Conservation (phyloP, 176 grass and related monocot species). For the Oryza punctata region DNA sequence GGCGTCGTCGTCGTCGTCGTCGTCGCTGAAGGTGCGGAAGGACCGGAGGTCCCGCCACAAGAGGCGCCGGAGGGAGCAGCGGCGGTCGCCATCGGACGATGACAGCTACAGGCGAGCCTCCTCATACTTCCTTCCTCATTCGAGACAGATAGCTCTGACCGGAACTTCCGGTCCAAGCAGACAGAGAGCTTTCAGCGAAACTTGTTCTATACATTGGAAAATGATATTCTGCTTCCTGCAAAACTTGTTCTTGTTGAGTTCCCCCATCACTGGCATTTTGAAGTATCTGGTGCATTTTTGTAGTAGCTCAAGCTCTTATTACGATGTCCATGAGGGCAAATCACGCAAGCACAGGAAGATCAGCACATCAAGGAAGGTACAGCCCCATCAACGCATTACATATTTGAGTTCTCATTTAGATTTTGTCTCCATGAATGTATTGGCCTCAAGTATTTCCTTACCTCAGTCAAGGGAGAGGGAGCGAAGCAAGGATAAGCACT, state of each 20-base stretch:
- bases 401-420: constrained; percentile 6
- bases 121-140: no score
- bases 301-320: constrained; percentile 55
- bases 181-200: no score
- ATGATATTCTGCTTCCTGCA: neutral
- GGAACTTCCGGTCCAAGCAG: no score
- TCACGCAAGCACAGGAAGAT: constrained; percentile 67
- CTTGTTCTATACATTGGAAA: neutral
- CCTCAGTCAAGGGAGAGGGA: constrained; percentile 60
- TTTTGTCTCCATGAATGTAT: neutral
- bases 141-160: no score
- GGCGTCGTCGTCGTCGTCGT: constrained; percentile 22
- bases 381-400: neutral
- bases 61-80: constrained; percentile 35
- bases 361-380: constrained; percentile 68
- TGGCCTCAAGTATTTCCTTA: constrained; percentile 1
- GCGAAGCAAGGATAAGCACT: constrained; percentile 51
- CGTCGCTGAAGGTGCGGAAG: constrained; percentile 61
- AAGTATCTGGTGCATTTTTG: constrained; percentile 4
- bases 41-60: constrained; percentile 56
- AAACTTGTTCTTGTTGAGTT: neutral
- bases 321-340: constrained; percentile 49
- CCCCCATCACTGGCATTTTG: neutral
- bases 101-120: constrained; percentile 44
- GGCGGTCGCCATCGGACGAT: constrained; percentile 36